phyloP scores from a whole-genome alignment of 1,139 yeast species.

The Nakaseomyces uthaithaninus region DNA sequence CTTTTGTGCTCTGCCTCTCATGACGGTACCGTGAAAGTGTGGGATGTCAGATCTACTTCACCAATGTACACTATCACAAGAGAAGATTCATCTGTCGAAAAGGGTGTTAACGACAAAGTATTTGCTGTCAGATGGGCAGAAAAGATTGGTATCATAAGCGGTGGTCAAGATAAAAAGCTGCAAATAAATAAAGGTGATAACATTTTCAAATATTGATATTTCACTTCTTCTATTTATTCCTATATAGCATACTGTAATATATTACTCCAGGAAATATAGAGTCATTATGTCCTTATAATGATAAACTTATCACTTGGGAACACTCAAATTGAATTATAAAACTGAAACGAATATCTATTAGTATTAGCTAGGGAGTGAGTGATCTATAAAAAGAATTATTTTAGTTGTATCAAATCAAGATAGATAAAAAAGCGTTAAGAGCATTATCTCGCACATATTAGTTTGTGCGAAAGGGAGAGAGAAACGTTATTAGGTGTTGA shows the following conservation, averaged over 20 bases:
- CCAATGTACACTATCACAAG: conserved; percentile 82
- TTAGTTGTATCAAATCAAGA: too few species aligned
- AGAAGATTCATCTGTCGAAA: conserved; percentile 39
- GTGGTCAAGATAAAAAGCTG: conserved; percentile 87
- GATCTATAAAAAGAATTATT: not conserved
- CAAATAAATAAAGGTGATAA: conserved; percentile 64
- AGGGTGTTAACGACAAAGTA: conserved; percentile 48
- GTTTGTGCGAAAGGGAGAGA: too few species aligned
- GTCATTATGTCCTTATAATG: not conserved
- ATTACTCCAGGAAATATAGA: not conserved
- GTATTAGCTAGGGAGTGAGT: not conserved
- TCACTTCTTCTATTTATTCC: not conserved
- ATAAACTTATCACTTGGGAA: too few species aligned
- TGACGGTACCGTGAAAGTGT: conserved; percentile 88
- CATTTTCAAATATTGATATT: conserved; percentile 21
- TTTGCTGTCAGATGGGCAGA: conserved; percentile 85
- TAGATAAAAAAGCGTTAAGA: not conserved
- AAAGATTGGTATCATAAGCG: conserved; percentile 73
- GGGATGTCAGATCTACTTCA: conserved; percentile 89
- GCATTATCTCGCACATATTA: too few species aligned
- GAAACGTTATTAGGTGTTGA: too few species aligned
- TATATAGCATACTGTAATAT: conserved; percentile 5
- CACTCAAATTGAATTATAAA: too few species aligned
- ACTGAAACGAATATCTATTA: conserved; percentile 5
- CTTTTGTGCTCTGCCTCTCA: conserved; percentile 86